Percentiles rank a stretch among this genome's conserved stretches.
Conservation (phyloP, 1,284 basidiomycete species). For the Boletus smithii region DNA sequence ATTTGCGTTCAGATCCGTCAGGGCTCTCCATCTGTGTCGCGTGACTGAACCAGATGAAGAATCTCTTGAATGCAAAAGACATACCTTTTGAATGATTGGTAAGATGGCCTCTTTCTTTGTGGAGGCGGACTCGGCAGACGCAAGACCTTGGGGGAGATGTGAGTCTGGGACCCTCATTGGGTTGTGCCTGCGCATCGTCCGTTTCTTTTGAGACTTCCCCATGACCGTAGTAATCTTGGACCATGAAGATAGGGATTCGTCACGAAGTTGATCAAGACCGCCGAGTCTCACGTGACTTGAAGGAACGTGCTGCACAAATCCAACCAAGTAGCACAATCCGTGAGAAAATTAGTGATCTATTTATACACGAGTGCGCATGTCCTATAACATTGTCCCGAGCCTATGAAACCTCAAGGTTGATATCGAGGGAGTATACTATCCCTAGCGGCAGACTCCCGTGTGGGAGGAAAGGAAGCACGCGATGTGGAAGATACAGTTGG, state of each 20-base stretch:
- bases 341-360: slow-evolving; percentile 25
- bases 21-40: slow-evolving; percentile 63
- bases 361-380: slow-evolving; percentile 21
- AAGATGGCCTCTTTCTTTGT: slow-evolving; percentile 75
- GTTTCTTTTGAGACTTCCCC: slow-evolving; percentile 89
- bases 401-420: slow-evolving; percentile 23
- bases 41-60: slow-evolving; percentile 1
- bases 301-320: no score
- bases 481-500: background rate
- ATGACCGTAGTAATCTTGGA: slow-evolving; percentile 47
- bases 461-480: slow-evolving; percentile 1
- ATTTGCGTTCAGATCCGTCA: slow-evolving; percentile 78
- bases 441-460: slow-evolving; percentile 4
- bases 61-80: slow-evolving; percentile 11
- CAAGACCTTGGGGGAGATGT: slow-evolving; percentile 78
- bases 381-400: slow-evolving; percentile 6
- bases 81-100: slow-evolving; percentile 84
- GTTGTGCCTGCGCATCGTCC: slow-evolving; percentile 78
- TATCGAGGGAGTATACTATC: slow-evolving; percentile 29
- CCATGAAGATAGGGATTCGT: background rate
- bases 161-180: slow-evolving; percentile 89
- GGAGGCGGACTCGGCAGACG: slow-evolving; percentile 64
- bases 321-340: no score
- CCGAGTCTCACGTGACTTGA: slow-evolving; percentile 14
- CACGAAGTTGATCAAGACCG: no score